Percentiles rank a stretch among this genome's conserved stretches.
These are phyloP conservation scores for Rubia yunnanensis DNA, from an alignment of 257 asterid genomes.

Conservation along the genomic window DNA sequence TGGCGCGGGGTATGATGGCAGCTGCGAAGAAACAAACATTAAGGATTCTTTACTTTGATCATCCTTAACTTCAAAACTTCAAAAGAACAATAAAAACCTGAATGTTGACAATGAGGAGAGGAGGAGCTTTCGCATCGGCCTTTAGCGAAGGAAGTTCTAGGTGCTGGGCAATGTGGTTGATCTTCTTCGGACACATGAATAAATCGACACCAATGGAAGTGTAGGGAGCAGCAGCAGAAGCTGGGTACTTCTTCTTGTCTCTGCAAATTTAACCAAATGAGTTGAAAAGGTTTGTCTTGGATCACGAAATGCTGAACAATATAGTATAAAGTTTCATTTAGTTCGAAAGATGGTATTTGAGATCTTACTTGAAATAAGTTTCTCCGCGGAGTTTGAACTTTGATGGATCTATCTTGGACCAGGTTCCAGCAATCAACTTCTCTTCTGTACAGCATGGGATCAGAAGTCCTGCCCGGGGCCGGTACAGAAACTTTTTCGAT, in stretches of 20 bases:
- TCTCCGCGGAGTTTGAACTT: conserved; percentile 82
- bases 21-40: conserved; percentile 33
- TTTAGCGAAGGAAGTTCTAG: conserved; percentile 69
- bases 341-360: conserved; percentile 2
- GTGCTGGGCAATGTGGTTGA: conserved; percentile 87
- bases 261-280: conserved; percentile 35
- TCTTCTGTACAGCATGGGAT: conserved; percentile 65
- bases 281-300: neutral
- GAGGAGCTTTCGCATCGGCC: conserved; percentile 52
- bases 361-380: conserved; percentile 68
- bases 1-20: conserved; percentile 78
- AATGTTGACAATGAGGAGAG: conserved; percentile 76
- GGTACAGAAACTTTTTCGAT: conserved; percentile 56
- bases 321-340: neutral
- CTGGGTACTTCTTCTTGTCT: conserved; percentile 86
- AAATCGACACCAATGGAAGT: conserved; percentile 87
- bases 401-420: conserved; percentile 82
- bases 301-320: neutral
- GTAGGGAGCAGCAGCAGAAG: conserved; percentile 65
- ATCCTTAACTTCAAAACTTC: neutral
- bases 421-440: conserved; percentile 56
- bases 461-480: conserved; percentile 77
- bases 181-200: conserved; percentile 58
- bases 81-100: conserved; percentile 41
- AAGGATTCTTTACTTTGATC: too few species aligned